phyloP scores from a whole-genome alignment of 371 early-diverging fungal species.

The Syncephalastrum monosporum region DNA sequence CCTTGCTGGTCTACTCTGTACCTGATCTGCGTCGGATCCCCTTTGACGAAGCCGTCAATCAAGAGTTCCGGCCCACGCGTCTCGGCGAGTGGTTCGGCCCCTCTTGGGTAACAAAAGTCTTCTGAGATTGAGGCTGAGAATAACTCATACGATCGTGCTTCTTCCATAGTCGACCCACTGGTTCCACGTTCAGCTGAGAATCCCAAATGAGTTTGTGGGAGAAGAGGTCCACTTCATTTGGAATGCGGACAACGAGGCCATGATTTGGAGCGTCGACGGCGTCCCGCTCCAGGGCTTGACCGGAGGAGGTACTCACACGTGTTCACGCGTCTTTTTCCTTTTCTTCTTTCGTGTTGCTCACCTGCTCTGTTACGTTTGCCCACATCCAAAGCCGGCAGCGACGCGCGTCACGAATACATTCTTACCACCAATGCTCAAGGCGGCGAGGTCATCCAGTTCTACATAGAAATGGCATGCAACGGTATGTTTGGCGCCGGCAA shows the following conservation, averaged over 20 bases:
- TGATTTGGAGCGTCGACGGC: constrained; percentile 86
- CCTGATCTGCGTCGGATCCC: constrained; percentile 79
- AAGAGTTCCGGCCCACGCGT: constrained; percentile 61
- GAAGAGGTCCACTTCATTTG: constrained; percentile 77
- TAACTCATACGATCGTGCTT: background rate
- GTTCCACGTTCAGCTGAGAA: constrained; percentile 71
- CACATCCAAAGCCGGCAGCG: constrained; percentile 39
- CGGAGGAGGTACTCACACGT: constrained; percentile 58
- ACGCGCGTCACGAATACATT: constrained; percentile 77
- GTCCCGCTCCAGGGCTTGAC: constrained; percentile 85
- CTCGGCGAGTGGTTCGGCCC: constrained; percentile 83
- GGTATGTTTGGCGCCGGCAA: constrained; percentile 88
- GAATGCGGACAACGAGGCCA: constrained; percentile 83
- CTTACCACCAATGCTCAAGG: constrained; percentile 64
- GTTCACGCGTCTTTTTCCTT: background rate
- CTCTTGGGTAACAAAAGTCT: constrained; percentile 66
- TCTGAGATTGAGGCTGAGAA: background rate
- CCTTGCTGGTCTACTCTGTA: constrained; percentile 68
- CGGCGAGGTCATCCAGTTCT: constrained; percentile 70
- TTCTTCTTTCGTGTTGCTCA: background rate
- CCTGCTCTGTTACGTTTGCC: background rate
- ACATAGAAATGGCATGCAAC: constrained; percentile 92
- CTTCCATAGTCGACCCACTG: constrained; percentile 79
- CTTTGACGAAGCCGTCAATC: constrained; percentile 81
- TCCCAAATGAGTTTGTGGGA: constrained; percentile 77